phyloP scores from a whole-genome alignment of 2,329 filamentous ascomycete species.

The Fusarium bulbicola region DNA sequence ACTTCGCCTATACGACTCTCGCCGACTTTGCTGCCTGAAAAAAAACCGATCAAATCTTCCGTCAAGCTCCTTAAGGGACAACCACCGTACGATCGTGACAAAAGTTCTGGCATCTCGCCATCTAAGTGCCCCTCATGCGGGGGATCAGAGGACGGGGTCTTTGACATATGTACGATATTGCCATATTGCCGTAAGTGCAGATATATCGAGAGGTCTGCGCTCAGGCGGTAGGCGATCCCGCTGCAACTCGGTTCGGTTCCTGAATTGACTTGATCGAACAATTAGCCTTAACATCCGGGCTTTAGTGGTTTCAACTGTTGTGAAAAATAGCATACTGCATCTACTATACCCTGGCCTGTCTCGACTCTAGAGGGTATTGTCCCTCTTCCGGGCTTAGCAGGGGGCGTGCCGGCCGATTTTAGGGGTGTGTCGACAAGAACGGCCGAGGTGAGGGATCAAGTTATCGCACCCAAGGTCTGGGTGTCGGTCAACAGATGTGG shows the following conservation, averaged over 20 bases:
- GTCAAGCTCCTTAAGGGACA: not conserved
- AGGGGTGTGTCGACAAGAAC: constrained; percentile 19
- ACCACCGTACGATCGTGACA: constrained; percentile 16
- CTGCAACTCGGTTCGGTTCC: constrained; percentile 37
- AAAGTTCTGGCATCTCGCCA: constrained; percentile 5
- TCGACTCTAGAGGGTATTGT: constrained; percentile 23
- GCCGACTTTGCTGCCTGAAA: not conserved
- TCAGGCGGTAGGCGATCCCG: constrained; percentile 36
- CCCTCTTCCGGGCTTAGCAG: constrained; percentile 20
- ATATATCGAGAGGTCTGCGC: constrained; percentile 27
- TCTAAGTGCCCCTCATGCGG: constrained; percentile 30
- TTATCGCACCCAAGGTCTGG: constrained; percentile 10
- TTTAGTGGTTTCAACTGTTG: constrained; percentile 43
- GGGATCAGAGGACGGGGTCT: constrained; percentile 34
- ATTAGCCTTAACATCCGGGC: constrained; percentile 32
- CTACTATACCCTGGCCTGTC: constrained; percentile 25
- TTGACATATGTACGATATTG: constrained; percentile 33
- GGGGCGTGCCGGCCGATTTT: constrained; percentile 29
- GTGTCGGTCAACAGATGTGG: constrained; percentile 28
- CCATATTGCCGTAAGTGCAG: constrained; percentile 20
- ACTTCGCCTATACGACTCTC: constrained; percentile 13
- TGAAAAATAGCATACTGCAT: constrained; percentile 43
- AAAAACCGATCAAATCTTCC: constrained; percentile 3
- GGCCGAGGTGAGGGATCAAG: constrained; percentile 29
- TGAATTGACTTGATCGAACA: constrained; percentile 32